Percentiles rank a stretch among this genome's conserved stretches.
These are phyloP conservation scores for Paramecium sexaurelia DNA, from an alignment of 73 alveolate genomes.

Conservation along the genomic window DNA sequence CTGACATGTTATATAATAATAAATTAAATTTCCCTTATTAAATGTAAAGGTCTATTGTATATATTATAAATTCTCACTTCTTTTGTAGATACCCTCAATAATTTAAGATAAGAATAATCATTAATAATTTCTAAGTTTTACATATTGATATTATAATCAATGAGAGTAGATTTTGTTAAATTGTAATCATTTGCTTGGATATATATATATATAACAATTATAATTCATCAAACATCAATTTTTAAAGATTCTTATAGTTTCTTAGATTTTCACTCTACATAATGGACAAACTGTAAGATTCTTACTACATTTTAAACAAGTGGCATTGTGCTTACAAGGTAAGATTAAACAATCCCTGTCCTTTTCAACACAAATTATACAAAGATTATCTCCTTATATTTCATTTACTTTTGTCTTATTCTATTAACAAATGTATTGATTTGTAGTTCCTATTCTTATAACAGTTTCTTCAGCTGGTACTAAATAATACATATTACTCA, in stretches of 20 bases:
- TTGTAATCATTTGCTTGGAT: neutral
- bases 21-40: neutral
- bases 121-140: neutral
- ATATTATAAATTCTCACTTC: neutral
- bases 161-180: neutral
- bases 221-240: constrained; percentile 42
- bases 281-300: constrained; percentile 79
- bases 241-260: constrained; percentile 77
- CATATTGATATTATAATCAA: neutral
- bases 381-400: constrained; percentile 29
- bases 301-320: constrained; percentile 83
- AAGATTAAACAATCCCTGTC: constrained; percentile 79
- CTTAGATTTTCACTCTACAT: constrained; percentile 79
- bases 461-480: constrained; percentile 29
- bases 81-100: neutral
- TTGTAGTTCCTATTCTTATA: constrained; percentile 64
- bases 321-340: constrained; percentile 85
- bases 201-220: neutral
- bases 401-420: constrained; percentile 8
- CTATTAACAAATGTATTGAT: constrained; percentile 47
- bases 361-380: constrained; percentile 76
- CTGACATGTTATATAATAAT: neutral
- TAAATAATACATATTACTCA: neutral
- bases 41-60: neutral
- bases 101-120: too few relatives aligned